phyloP scores from a whole-genome alignment of 2,329 filamentous ascomycete species.

The Ophiocordyceps australis region DNA sequence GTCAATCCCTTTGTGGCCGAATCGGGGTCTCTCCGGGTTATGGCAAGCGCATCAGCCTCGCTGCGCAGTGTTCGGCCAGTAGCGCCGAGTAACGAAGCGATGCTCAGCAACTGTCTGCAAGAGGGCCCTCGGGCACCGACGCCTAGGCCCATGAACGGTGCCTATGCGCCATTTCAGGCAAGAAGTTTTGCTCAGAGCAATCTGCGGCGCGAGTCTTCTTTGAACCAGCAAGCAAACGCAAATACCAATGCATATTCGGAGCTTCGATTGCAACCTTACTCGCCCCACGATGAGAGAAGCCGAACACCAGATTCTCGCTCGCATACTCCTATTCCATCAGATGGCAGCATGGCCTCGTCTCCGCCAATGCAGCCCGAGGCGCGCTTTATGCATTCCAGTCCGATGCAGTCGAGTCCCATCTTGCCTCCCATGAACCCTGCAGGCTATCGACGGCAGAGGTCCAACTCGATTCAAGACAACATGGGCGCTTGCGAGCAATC shows the following conservation, averaged over 20 bases:
- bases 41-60: slow-evolving; percentile 77
- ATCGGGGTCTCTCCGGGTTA: slow-evolving; percentile 69
- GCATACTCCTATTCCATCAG: slow-evolving; percentile 33
- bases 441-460: too few relatives aligned
- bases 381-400: slow-evolving; percentile 35
- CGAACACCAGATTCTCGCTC: slow-evolving; percentile 35
- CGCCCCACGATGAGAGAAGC: slow-evolving; percentile 27
- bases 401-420: slow-evolving; percentile 64
- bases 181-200: slow-evolving; percentile 13
- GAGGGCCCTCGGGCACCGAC: slow-evolving; percentile 63
- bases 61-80: slow-evolving; percentile 70
- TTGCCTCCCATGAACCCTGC: slow-evolving; percentile 46
- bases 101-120: slow-evolving; percentile 37
- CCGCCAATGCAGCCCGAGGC: slow-evolving; percentile 58
- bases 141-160: slow-evolving; percentile 40
- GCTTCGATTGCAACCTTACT: slow-evolving; percentile 16
- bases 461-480: too few relatives aligned
- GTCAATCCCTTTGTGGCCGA: slow-evolving; percentile 54
- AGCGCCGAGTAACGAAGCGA: slow-evolving; percentile 25
- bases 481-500: too few relatives aligned
- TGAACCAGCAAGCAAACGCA: slow-evolving; percentile 28
- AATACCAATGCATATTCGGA: slow-evolving; percentile 23
- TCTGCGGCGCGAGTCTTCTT: slow-evolving; percentile 41
- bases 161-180: slow-evolving; percentile 7
- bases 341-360: slow-evolving; percentile 66